Evolutionary conservation across 192 early-diverging fungal genomes (phyloP), one percentile per base, ranked within the genome.

Genomic region (Cetraspora pellucida): DNA sequence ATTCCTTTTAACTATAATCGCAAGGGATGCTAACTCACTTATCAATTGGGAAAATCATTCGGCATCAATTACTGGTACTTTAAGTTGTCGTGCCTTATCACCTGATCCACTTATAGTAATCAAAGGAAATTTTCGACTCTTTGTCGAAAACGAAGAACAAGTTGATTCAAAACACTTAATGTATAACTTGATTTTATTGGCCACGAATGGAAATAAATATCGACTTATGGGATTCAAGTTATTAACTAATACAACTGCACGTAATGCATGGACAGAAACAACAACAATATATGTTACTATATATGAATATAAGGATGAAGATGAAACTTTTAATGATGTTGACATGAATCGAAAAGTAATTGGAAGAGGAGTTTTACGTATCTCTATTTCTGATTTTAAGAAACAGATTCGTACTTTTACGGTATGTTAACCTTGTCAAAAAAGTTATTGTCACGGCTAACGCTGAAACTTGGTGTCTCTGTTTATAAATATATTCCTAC

Each of bases 81-180:
- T 85, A 27, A 79, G 80, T 19, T 85, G 84, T 78, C 78, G 84
- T 46, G 84, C 84, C n/a, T 9, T 85, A 17, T 85, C 84, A 1
- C 81, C 80, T 8, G 74, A 85, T 70, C 84, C 84, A 57, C 79
- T 85, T 76, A 78, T 83, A 58, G 76, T 85, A 16, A 78, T 77
- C 57, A 60, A 25, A 11, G 84, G 84, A 16, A 77, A 77, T 3
- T 85, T 85, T 47, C 80, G 77, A n/a, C 44, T 85, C n/a, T 81
- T 77, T 25, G 71, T 79, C 6, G 49, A 55, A 2, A 78, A 82
- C 11, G 77, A 74, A 13, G 71, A 79, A 44, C 69, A 71, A 49
- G 83, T 81, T 4, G 83, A 84, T 37, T 77, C 77, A 13, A 61
- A 61, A 57, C 58, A 68, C 23, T 80, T 84, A 72, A 59, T 82